Evolutionary conservation across 805 yeast species (phyloP).

Genomic region (Zygosaccharomyces bailii): DNA sequence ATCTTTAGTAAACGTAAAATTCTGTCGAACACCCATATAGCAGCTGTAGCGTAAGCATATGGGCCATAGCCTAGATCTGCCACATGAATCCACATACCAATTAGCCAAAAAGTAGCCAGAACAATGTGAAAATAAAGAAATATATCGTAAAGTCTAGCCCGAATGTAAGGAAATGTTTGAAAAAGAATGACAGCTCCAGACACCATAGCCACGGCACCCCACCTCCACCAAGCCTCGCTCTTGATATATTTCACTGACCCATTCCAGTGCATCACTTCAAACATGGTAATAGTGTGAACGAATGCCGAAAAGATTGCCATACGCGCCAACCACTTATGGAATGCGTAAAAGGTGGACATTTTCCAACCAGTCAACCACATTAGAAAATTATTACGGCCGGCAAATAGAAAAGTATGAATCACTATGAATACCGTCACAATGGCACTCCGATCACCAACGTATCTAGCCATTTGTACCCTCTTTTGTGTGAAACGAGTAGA

Average conservation of each 20-base stretch:
- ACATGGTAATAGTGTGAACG: slow-evolving; percentile 15
- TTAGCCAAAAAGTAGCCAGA: slow-evolving; percentile 41
- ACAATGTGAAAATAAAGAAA: slow-evolving; percentile 42
- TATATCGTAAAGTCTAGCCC: slow-evolving; percentile 46
- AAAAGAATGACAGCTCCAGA: slow-evolving; percentile 40
- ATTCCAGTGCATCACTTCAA: slow-evolving; percentile 23
- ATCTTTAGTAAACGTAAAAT: slow-evolving; percentile 52
- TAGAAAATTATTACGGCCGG: slow-evolving; percentile 66
- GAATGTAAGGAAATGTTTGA: slow-evolving; percentile 42
- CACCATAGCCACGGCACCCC: slow-evolving; percentile 23
- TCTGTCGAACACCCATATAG: slow-evolving; percentile 68
- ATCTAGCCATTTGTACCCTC: slow-evolving; percentile 14
- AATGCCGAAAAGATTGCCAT: slow-evolving; percentile 28
- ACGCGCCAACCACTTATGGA: slow-evolving; percentile 62
- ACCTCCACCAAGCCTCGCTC: slow-evolving; percentile 36
- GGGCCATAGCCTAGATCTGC: slow-evolving; percentile 45
- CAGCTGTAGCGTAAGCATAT: slow-evolving; percentile 49
- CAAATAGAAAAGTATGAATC: slow-evolving; percentile 57
- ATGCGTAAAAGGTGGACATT: slow-evolving; percentile 52
- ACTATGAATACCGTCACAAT: slow-evolving; percentile 44
- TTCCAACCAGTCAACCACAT: slow-evolving; percentile 58
- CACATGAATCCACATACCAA: slow-evolving; percentile 44
- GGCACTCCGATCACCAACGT: slow-evolving; percentile 51
- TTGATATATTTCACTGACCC: slow-evolving; percentile 30
- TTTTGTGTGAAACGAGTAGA: slow-evolving; percentile 9